Evolutionary conservation across 371 early-diverging fungal species (phyloP).

Genomic region (Saksenaea vasiformis): DNA sequence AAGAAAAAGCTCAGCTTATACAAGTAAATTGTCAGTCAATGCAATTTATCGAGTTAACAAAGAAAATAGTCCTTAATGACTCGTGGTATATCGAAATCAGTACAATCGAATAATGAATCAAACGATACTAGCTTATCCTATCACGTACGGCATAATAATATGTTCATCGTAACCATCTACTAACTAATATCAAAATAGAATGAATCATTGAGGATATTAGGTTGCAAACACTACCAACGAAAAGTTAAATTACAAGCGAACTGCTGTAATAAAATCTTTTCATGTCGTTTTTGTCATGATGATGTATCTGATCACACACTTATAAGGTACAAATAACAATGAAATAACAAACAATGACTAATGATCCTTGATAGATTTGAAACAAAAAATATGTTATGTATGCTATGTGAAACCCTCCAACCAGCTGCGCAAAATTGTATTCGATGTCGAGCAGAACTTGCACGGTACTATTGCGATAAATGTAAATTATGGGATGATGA

Average conservation of each 20-base stretch:
- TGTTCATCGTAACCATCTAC: not conserved
- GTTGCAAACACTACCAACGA: constrained; percentile 94
- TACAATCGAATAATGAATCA: not conserved
- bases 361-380: constrained; percentile 50
- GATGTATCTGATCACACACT: constrained; percentile 84
- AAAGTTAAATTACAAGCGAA: constrained; percentile 85
- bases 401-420: constrained; percentile 86
- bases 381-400: constrained; percentile 90
- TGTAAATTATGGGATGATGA: constrained; percentile 96
- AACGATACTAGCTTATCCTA: constrained; percentile 32
- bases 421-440: constrained; percentile 76
- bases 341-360: not conserved
- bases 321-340: constrained; percentile 63
- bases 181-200: constrained; percentile 30
- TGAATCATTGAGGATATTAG: constrained; percentile 56
- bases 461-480: constrained; percentile 86
- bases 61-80: not conserved
- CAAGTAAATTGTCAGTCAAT: not conserved
- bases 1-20: not conserved
- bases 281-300: constrained; percentile 97
- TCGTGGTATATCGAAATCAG: not conserved
- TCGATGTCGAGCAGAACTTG: constrained; percentile 64
- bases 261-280: constrained; percentile 88
- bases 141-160: constrained; percentile 72
- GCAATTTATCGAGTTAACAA: not conserved